Conservation (phyloP, 2,329 filamentous ascomycete species). For the Diaporthe sp. region DNA sequence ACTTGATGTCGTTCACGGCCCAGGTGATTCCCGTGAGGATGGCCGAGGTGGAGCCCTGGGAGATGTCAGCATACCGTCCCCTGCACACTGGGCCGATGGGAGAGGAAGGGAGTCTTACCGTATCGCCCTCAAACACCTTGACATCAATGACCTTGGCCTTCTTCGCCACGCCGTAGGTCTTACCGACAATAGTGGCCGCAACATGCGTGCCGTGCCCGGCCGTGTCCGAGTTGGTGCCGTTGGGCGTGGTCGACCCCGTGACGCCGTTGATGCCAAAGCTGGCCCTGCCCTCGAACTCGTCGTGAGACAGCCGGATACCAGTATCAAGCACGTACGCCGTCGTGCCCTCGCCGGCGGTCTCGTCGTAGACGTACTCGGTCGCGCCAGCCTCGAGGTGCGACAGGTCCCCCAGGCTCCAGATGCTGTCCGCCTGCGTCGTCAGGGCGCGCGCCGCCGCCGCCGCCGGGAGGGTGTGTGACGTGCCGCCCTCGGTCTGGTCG, state of each 20-base stretch:
- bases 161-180: constrained; percentile 51
- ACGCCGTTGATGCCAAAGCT: constrained; percentile 48
- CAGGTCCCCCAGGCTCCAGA: constrained; percentile 48
- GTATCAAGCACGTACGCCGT: constrained; percentile 61
- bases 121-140: constrained; percentile 46
- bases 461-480: neutral
- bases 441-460: neutral
- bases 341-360: constrained; percentile 44
- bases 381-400: constrained; percentile 43
- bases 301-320: constrained; percentile 56
- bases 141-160: constrained; percentile 49
- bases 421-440: constrained; percentile 36
- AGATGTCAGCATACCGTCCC: neutral
- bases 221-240: constrained; percentile 43
- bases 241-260: neutral
- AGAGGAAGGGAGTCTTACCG: neutral
- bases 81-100: neutral
- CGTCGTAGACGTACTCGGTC: constrained; percentile 45
- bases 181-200: constrained; percentile 48
- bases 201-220: constrained; percentile 52
- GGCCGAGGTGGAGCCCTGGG: constrained; percentile 26
- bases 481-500: neutral
- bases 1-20: constrained; percentile 44
- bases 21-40: constrained; percentile 43
- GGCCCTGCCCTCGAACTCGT: constrained; percentile 48